These are phyloP conservation scores for Cinchona pubescens DNA, from an alignment of 257 asterid genomes.

Conservation along the genomic window DNA sequence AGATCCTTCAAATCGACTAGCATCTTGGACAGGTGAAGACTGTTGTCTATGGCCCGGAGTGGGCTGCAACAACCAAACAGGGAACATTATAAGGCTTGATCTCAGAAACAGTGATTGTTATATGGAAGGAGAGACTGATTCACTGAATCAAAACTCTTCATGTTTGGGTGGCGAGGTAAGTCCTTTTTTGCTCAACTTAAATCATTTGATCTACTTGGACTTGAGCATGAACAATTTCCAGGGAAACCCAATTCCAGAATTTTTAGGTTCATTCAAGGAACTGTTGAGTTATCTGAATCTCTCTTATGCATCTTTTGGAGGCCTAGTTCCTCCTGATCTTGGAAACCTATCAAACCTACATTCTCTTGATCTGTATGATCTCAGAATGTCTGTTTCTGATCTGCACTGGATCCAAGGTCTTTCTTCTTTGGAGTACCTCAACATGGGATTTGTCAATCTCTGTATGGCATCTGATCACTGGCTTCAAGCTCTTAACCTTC, in stretches of 20 bases:
- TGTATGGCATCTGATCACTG: conserved; percentile 4
- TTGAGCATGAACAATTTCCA: conserved; percentile 17
- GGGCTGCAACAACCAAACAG: background rate
- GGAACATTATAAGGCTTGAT: background rate
- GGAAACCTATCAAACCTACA: conserved; percentile 8
- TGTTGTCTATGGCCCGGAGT: background rate
- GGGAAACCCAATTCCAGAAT: conserved; percentile 11
- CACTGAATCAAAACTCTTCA: background rate
- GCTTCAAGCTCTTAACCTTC: conserved; percentile 8
- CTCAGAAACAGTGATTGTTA: background rate
- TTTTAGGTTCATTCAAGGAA: conserved; percentile 13
- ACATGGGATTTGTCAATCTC: background rate
- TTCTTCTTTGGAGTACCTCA: background rate
- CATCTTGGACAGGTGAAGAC: background rate
- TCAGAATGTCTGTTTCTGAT: background rate
- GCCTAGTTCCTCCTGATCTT: conserved; percentile 20
- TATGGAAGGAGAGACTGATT: background rate
- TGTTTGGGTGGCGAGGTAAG: conserved; percentile 22
- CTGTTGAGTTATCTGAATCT: conserved; percentile 18
- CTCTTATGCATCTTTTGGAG: background rate
- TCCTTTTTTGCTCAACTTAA: conserved; percentile 20
- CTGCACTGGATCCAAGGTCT: conserved; percentile 3
- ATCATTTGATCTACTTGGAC: conserved; percentile 20
- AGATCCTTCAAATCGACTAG: background rate
- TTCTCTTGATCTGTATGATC: conserved; percentile 3